These are phyloP conservation scores for Coniophora puteana DNA, from an alignment of 1,284 basidiomycete genomes.

Conservation along the genomic window DNA sequence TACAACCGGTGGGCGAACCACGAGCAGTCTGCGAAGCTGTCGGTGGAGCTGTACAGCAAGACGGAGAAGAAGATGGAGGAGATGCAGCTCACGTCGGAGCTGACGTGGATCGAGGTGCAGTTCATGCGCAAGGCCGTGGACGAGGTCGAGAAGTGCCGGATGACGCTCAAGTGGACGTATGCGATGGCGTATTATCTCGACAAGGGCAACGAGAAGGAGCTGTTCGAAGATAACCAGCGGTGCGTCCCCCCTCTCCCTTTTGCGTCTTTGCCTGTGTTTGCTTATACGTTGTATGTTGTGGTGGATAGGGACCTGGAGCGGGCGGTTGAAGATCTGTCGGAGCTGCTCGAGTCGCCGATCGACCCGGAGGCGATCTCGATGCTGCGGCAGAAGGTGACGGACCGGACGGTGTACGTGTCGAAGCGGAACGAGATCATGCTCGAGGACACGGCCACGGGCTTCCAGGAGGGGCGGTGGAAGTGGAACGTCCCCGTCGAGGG, in stretches of 20 bases:
- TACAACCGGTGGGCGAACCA: constrained; percentile 99
- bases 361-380: constrained; percentile 81
- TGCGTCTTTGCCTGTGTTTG: constrained; percentile 1
- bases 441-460: constrained; percentile 91
- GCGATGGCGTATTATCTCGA: constrained; percentile 97
- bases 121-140: constrained; percentile 98
- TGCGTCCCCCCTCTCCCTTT: constrained; percentile 23
- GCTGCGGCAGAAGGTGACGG: constrained; percentile 89
- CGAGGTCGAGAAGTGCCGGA: constrained; percentile 85
- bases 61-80: constrained; percentile 99
- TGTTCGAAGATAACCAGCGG: constrained; percentile 98
- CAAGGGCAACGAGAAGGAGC: constrained; percentile 88
- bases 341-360: constrained; percentile 87
- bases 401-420: constrained; percentile 94
- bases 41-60: constrained; percentile 87
- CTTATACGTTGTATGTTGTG: background rate
- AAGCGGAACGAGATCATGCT: constrained; percentile 94
- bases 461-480: constrained; percentile 81
- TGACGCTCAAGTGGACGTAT: constrained; percentile 99
- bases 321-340: constrained; percentile 93
- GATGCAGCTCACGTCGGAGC: constrained; percentile 88
- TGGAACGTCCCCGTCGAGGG: constrained; percentile 71
- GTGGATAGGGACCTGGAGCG: constrained; percentile 81
- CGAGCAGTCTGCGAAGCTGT: constrained; percentile 95
- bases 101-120: constrained; percentile 99